phyloP scores from a whole-genome alignment of 2,329 filamentous ascomycete species.

The Pseudocercospora vitis region DNA sequence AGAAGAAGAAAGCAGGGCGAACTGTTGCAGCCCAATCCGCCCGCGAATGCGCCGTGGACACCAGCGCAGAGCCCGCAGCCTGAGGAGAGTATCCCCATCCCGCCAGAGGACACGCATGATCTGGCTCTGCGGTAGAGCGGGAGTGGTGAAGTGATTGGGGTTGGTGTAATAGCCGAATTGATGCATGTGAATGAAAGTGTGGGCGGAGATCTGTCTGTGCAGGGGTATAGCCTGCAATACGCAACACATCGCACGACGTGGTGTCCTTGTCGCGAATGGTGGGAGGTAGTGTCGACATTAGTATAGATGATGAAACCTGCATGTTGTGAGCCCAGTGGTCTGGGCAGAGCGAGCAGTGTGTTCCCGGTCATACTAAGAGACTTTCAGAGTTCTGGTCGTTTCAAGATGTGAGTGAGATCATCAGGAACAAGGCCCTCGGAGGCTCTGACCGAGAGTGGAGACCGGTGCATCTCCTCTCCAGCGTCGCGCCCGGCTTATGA shows the following conservation, averaged over 20 bases:
- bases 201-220: not conserved
- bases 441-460: constrained; percentile 4
- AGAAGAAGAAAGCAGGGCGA: constrained; percentile 26
- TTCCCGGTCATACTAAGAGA: not conserved
- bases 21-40: constrained; percentile 16
- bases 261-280: not conserved
- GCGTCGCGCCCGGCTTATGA: constrained; percentile 1
- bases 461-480: not conserved
- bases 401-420: constrained; percentile 5
- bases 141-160: not conserved
- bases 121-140: constrained; percentile 15
- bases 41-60: constrained; percentile 32
- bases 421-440: constrained; percentile 9
- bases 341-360: not conserved
- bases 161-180: not conserved
- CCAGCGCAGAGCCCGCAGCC: constrained; percentile 37
- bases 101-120: constrained; percentile 11
- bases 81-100: constrained; percentile 25
- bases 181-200: constrained; percentile 5
- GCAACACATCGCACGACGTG: not conserved
- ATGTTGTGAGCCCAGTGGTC: not conserved
- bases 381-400: not conserved
- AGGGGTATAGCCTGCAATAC: not conserved
- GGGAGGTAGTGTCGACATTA: not conserved
- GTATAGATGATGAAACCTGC: constrained; percentile 1